These are phyloP conservation scores for Lithospermum erythrorhizon DNA, from an alignment of 257 asterid species.

Conservation along the genomic window DNA sequence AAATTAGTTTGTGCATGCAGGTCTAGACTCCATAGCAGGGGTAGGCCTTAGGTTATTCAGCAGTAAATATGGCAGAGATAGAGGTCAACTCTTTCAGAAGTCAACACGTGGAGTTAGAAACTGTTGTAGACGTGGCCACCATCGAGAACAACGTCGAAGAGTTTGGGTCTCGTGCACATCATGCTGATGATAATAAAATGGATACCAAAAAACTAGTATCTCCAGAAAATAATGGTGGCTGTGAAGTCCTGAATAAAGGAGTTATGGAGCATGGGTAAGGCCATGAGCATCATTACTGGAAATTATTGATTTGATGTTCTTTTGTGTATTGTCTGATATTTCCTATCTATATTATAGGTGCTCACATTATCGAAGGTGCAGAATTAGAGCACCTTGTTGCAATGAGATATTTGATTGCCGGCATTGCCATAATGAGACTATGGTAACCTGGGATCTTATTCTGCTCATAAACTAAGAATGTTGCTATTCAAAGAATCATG, in stretches of 20 bases:
- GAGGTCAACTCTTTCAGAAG: slow-evolving; percentile 31
- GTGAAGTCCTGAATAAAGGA: slow-evolving; percentile 47
- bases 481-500: slow-evolving; percentile 13
- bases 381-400: slow-evolving; percentile 81
- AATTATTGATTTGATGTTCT: neutral
- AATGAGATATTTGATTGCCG: slow-evolving; percentile 70
- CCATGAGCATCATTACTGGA: neutral
- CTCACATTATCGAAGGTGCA: slow-evolving; percentile 82
- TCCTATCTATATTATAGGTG: slow-evolving; percentile 35
- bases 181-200: slow-evolving; percentile 15
- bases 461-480: too few species aligned
- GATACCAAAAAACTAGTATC: slow-evolving; percentile 12
- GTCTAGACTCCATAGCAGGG: slow-evolving; percentile 29
- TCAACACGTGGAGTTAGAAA: slow-evolving; percentile 19
- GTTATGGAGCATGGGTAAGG: slow-evolving; percentile 65
- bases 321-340: neutral
- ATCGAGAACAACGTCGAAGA: slow-evolving; percentile 18
- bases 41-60: slow-evolving; percentile 22
- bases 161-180: slow-evolving; percentile 19
- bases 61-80: slow-evolving; percentile 39
- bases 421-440: slow-evolving; percentile 89
- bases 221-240: slow-evolving; percentile 18
- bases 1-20: slow-evolving; percentile 61
- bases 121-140: slow-evolving; percentile 11
- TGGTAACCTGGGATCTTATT: slow-evolving; percentile 21